These are phyloP conservation scores for Lophium mytilinum DNA, from an alignment of 495 filamentous ascomycete genomes.

Conservation along the genomic window DNA sequence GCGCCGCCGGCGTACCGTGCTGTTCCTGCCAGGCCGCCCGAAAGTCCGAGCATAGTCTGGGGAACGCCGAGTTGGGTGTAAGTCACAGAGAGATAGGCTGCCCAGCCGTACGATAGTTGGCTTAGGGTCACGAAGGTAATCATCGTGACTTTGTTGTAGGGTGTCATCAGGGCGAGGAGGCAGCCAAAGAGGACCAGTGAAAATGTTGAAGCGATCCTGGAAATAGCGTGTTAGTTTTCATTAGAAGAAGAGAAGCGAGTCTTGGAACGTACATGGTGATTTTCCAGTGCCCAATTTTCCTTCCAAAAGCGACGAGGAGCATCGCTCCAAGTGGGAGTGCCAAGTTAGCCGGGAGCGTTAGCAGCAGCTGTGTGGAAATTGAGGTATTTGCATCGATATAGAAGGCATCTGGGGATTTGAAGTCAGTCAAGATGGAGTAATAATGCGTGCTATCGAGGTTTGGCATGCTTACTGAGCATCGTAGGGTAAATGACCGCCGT, in stretches of 20 bases:
- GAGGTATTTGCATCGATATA: too few species aligned
- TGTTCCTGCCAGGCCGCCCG: constrained; percentile 20
- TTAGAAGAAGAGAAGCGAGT: not conserved
- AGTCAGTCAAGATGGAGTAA: too few species aligned
- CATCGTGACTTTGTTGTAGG: constrained; percentile 28
- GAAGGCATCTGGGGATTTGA: too few species aligned
- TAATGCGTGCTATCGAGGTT: not conserved
- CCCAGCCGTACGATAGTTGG: constrained; percentile 21
- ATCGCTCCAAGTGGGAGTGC: constrained; percentile 26
- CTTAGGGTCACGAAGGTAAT: constrained; percentile 27
- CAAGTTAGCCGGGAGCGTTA: constrained; percentile 23
- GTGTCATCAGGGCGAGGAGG: constrained; percentile 28
- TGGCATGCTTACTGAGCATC: constrained; percentile 9
- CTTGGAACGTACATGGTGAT: constrained; percentile 9
- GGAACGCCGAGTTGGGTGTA: constrained; percentile 27
- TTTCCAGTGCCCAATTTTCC: constrained; percentile 20
- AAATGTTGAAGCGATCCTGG: not conserved
- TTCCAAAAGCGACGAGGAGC: constrained; percentile 26
- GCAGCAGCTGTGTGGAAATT: not conserved
- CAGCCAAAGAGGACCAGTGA: constrained; percentile 22
- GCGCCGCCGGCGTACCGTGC: constrained; percentile 31
- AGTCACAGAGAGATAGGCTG: constrained; percentile 24
- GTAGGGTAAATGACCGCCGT: constrained; percentile 9
- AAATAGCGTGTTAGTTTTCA: not conserved
- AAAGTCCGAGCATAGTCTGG: constrained; percentile 22